Base-by-base conservation (phyloP, 106 monocot species). In the Acorus calamus region DNA sequence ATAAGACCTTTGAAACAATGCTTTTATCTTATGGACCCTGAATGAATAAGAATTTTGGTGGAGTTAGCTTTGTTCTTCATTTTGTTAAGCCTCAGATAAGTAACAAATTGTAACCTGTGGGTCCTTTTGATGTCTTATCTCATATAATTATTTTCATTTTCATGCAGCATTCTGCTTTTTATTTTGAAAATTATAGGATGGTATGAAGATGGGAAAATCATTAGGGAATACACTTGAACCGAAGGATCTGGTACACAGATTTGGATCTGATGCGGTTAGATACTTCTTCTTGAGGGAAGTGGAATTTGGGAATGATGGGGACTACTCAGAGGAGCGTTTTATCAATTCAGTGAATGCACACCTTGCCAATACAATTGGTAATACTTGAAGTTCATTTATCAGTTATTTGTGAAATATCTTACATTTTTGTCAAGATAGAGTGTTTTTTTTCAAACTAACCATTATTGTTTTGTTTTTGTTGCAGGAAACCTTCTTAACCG, bases 131-230 rank as follows among this genome's bases (percentile, higher is more conserved):
- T 63, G 49, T 52, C 63, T 53, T 60, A 44, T 71, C 71, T 84
- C 69, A 75, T 83, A 65, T 49, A 66, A 7, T 61, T 71, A 64
- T 71, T 78, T 84, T 77, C 44, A 71, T 83, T 73, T 28, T 83
- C 83, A 86, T 81, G 79, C 81, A 79, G 76, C 72, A 28, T 28
- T 61, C 44, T 76, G 46, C 65, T 67, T 91, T 83, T 87, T 79
- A 49, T 77, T 83, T 81, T 89, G 77, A 86, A 86, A 83, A 79
- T 74, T 80, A 74, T 94, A 98, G 91, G 96, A 91, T 83, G 96
- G 96, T 59, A 70, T 88, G 87, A 98, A 98, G 82, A 98, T 98
- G 96, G 91, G 96, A 7, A 98, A 98, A 70, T 91, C 96, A 72
- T 57, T 98, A 66, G 91, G 96, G 62, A 98, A 98, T 70, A 98